These are phyloP conservation scores for Angomonas ambiguus DNA, from an alignment of 208 protist species.

Conservation along the genomic window DNA sequence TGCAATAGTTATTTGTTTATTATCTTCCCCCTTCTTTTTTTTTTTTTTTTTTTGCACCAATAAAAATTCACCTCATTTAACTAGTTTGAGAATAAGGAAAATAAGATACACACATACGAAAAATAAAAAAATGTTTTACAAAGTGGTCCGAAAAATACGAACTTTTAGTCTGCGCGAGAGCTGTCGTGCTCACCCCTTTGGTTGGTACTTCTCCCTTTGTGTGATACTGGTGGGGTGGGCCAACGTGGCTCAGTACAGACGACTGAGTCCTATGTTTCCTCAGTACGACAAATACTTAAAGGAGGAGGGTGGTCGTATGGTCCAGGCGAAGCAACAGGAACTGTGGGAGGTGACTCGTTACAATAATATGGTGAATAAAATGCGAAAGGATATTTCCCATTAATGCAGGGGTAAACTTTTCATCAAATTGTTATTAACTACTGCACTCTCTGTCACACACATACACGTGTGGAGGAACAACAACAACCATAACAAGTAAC, in stretches of 20 bases:
- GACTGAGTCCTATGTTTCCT: conserved; percentile 41
- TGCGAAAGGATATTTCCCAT: conserved; percentile 47
- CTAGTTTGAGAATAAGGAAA: no score
- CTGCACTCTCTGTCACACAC: no score
- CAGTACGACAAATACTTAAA: conserved; percentile 31
- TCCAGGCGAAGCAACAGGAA: conserved; percentile 57
- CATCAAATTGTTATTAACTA: conserved; percentile 14
- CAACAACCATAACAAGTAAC: no score
- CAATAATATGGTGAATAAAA: conserved; percentile 54
- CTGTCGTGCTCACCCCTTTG: conserved; percentile 27
- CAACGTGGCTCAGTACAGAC: conserved; percentile 52
- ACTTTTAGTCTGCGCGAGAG: conserved; percentile 45
- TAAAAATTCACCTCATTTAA: no score
- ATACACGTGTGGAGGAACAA: no score
- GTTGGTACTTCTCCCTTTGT: conserved; percentile 32
- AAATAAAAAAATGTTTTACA: not conserved
- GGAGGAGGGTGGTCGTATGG: conserved; percentile 42
- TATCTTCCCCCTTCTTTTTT: not conserved
- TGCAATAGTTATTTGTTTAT: not conserved
- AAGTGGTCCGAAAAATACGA: conserved; percentile 20
- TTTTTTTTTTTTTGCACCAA: not conserved
- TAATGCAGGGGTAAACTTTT: no score
- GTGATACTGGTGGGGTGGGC: conserved; percentile 35
- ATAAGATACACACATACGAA: not conserved
- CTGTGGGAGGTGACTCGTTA: conserved; percentile 47